Percentiles rank a stretch among this genome's conserved stretches.
Evolutionary conservation across 2,329 filamentous ascomycete genomes (phyloP).

Genomic region (Penicillium sp.): DNA sequence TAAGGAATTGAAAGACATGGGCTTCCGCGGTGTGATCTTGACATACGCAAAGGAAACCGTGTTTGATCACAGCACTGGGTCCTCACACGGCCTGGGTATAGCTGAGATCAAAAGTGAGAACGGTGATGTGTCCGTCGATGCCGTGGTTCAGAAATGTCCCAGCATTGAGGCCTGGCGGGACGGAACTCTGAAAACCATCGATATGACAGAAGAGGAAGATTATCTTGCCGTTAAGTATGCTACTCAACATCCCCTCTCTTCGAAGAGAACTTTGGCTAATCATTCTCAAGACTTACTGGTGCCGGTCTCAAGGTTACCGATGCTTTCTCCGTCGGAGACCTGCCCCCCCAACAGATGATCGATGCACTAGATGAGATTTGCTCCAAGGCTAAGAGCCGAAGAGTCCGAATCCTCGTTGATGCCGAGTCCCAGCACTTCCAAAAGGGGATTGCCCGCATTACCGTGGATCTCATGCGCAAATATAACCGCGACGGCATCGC

Average conservation of each 20-base stretch:
- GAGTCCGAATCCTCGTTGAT: constrained; percentile 77
- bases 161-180: constrained; percentile 63
- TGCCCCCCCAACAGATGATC: constrained; percentile 66
- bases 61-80: constrained; percentile 44
- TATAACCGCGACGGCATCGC: constrained; percentile 70
- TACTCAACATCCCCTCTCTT: neutral
- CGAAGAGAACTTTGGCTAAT: constrained; percentile 2
- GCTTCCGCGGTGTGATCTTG: constrained; percentile 80
- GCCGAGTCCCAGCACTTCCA: constrained; percentile 82
- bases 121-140: constrained; percentile 4
- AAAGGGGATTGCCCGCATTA: constrained; percentile 78
- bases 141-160: constrained; percentile 18
- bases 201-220: constrained; percentile 50
- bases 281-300: constrained; percentile 64
- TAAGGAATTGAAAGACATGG: constrained; percentile 66
- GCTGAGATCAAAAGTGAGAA: constrained; percentile 15
- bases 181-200: constrained; percentile 73
- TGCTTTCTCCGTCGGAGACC: constrained; percentile 62
- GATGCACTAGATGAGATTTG: constrained; percentile 75
- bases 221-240: constrained; percentile 64
- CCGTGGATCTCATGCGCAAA: constrained; percentile 70
- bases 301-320: constrained; percentile 71
- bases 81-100: constrained; percentile 21
- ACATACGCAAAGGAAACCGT: constrained; percentile 83
- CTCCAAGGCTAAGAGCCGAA: constrained; percentile 53